phyloP scores from a whole-genome alignment of 148 eudicot species.

The Amaranthus hypochondriacus region DNA sequence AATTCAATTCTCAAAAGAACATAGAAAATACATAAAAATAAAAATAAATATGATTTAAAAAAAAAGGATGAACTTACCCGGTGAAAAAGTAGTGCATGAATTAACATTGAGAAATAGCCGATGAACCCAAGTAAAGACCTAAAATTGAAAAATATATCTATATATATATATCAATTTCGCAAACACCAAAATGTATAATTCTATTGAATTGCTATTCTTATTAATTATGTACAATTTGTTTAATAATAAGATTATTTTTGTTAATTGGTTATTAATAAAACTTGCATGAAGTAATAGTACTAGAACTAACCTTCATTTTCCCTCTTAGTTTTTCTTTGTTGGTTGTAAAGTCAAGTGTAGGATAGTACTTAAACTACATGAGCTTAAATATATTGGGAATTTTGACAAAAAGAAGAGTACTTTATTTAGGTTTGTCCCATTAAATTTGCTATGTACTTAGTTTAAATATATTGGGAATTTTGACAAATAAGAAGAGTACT shows the following conservation, averaged over 20 bases:
- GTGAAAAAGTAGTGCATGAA: conserved; percentile 9
- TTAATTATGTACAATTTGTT: too few relatives aligned
- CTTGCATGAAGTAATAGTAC: not conserved
- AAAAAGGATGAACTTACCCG: conserved; percentile 6
- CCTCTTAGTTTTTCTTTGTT: too few relatives aligned
- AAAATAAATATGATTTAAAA: too few relatives aligned
- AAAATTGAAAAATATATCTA: not conserved
- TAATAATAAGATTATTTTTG: not conserved
- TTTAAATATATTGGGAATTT: too few relatives aligned
- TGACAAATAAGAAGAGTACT: too few relatives aligned
- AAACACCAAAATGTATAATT: not conserved
- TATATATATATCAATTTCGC: too few relatives aligned
- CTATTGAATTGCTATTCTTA: not conserved
- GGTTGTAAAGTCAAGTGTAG: too few relatives aligned
- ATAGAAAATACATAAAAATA: too few relatives aligned
- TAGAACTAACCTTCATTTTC: conserved; percentile 20
- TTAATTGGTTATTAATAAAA: too few relatives aligned
- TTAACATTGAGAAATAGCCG: conserved; percentile 42
- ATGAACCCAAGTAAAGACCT: conserved; percentile 65
- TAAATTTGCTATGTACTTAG: too few relatives aligned
- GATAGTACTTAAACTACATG: not conserved
- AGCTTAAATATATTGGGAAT: conserved; percentile 2
- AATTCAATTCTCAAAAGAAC: not conserved
- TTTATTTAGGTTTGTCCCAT: conserved; percentile 12
- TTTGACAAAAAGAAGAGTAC: not conserved